Percentiles rank a stretch among this genome's conserved stretches.
Conservation (phyloP, 2,329 filamentous ascomycete genomes). For the Monosporascus sp. region DNA sequence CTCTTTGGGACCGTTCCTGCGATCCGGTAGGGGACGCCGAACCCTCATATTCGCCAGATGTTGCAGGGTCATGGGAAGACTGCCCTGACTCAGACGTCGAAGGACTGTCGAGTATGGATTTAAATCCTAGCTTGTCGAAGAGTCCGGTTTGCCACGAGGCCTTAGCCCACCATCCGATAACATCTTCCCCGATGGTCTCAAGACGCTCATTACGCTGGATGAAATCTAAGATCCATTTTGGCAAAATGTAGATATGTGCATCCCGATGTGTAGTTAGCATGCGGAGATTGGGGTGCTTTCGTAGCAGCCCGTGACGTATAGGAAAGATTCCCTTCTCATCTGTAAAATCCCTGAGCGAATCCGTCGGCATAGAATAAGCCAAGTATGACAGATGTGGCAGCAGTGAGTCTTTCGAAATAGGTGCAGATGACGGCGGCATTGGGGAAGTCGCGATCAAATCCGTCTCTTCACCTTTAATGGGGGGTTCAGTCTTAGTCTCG, state of each 20-base stretch:
- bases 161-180: constrained; percentile 94
- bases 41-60: constrained; percentile 9
- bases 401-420: constrained; percentile 59
- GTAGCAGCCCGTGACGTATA: constrained; percentile 70
- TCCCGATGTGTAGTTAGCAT: constrained; percentile 84
- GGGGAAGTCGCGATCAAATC: constrained; percentile 83
- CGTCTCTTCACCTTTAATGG: constrained; percentile 84
- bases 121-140: constrained; percentile 69
- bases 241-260: constrained; percentile 92
- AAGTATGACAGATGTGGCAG: constrained; percentile 68
- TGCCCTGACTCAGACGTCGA: constrained; percentile 34
- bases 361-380: constrained; percentile 82
- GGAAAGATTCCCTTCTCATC: constrained; percentile 71
- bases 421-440: constrained; percentile 52
- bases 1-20: constrained; percentile 14
- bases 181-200: constrained; percentile 85
- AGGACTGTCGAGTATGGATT: constrained; percentile 55
- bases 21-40: constrained; percentile 12
- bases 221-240: constrained; percentile 84
- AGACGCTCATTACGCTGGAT: constrained; percentile 74
- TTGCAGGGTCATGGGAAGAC: constrained; percentile 16
- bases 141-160: constrained; percentile 84
- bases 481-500: constrained; percentile 69
- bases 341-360: constrained; percentile 78
- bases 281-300: constrained; percentile 68